phyloP scores from a whole-genome alignment of 257 asterid species.

The Knoxia roxburghii region DNA sequence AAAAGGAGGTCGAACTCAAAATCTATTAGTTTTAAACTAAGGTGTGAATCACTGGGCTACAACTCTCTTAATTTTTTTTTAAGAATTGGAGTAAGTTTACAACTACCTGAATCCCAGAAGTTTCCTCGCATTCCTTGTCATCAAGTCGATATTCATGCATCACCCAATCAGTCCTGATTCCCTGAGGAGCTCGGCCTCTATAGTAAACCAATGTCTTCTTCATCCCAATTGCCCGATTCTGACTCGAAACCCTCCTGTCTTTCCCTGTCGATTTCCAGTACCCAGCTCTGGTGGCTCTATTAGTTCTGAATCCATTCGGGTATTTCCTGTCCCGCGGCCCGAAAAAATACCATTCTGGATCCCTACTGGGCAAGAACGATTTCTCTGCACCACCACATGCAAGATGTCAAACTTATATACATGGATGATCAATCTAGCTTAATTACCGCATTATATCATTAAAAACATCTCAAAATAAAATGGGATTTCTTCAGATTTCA shows the following conservation, averaged over 20 bases:
- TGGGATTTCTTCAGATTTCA: no score
- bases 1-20: no score
- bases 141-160: constrained; percentile 95
- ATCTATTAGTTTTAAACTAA: no score
- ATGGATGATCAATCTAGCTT: no score
- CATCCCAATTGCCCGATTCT: constrained; percentile 81
- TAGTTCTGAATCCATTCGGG: constrained; percentile 90
- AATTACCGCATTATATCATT: background rate
- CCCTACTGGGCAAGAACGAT: constrained; percentile 88
- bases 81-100: constrained; percentile 12
- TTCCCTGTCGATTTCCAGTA: constrained; percentile 97
- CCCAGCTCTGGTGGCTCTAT: constrained; percentile 88
- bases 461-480: no score
- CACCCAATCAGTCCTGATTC: constrained; percentile 88
- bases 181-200: constrained; percentile 92
- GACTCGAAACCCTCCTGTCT: constrained; percentile 68
- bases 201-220: constrained; percentile 90
- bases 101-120: constrained; percentile 85
- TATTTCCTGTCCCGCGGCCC: constrained; percentile 97
- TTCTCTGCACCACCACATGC: constrained; percentile 45
- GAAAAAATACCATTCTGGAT: constrained; percentile 96
- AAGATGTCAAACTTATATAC: background rate
- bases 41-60: no score
- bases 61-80: no score
- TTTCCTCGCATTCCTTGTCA: constrained; percentile 67